These are phyloP conservation scores for Rubia yunnanensis DNA, from an alignment of 257 asterid species.

Conservation along the genomic window DNA sequence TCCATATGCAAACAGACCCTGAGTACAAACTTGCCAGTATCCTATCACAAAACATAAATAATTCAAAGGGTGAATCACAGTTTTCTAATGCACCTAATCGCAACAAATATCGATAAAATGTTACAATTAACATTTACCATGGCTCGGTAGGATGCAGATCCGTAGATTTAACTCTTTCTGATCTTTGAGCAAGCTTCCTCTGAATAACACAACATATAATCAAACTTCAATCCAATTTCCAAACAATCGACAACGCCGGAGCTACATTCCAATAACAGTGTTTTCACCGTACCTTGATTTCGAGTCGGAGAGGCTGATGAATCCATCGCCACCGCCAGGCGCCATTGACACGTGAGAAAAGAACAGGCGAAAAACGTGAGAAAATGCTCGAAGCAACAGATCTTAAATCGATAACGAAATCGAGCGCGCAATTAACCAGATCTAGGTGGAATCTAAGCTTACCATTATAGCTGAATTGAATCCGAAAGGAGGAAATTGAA, in stretches of 20 bases:
- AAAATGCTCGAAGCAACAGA: slow-evolving; percentile 16
- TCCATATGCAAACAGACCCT: slow-evolving; percentile 89
- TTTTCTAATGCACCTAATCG: neutral
- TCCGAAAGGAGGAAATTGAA: neutral
- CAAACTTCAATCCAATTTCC: slow-evolving; percentile 18
- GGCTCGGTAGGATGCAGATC: slow-evolving; percentile 47
- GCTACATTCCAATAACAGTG: neutral
- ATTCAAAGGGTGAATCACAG: neutral
- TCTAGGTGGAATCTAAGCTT: slow-evolving; percentile 15
- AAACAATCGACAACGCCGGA: neutral
- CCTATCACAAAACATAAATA: slow-evolving; percentile 32
- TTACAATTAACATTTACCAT: slow-evolving; percentile 22
- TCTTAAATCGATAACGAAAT: slow-evolving; percentile 14
- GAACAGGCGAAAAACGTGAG: slow-evolving; percentile 1
- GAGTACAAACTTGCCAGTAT: slow-evolving; percentile 84
- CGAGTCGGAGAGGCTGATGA: slow-evolving; percentile 42
- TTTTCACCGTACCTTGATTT: slow-evolving; percentile 31
- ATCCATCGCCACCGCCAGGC: slow-evolving; percentile 11
- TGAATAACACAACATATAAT: slow-evolving; percentile 22
- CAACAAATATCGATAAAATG: neutral
- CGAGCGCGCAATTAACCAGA: slow-evolving; percentile 2
- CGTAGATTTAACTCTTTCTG: slow-evolving; percentile 41
- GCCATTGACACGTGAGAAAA: slow-evolving; percentile 5
- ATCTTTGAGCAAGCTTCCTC: slow-evolving; percentile 47
- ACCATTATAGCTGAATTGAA: slow-evolving; percentile 21